These are phyloP conservation scores for Komagataella mondaviorum DNA, from an alignment of 805 yeast species.

Conservation along the genomic window DNA sequence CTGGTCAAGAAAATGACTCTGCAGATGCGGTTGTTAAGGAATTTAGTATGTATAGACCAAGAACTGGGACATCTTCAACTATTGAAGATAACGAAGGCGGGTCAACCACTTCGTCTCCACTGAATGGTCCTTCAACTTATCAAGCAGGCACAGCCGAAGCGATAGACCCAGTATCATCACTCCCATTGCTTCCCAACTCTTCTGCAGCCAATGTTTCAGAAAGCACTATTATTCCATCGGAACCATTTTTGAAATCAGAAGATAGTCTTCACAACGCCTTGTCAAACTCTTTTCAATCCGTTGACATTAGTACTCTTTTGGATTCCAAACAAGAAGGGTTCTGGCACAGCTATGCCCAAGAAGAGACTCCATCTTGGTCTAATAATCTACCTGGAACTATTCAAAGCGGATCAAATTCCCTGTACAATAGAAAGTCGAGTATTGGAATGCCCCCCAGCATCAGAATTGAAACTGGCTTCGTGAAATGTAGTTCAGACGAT, in stretches of 20 bases:
- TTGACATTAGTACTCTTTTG: neutral
- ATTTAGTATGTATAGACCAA: neutral
- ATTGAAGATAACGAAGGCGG: neutral
- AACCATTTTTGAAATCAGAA: neutral
- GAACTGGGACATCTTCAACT: neutral
- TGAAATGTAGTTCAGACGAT: neutral
- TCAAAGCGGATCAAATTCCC: conserved; percentile 3
- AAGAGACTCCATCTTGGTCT: neutral
- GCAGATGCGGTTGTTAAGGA: neutral
- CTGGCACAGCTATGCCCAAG: neutral
- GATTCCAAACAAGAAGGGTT: neutral
- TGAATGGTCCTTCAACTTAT: neutral
- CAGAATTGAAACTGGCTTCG: neutral
- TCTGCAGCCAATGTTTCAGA: neutral
- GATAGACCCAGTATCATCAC: neutral
- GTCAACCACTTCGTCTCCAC: neutral
- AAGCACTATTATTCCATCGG: neutral
- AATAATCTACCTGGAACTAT: neutral
- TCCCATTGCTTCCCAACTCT: neutral
- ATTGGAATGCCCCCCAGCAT: neutral
- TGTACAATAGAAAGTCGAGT: conserved; percentile 4
- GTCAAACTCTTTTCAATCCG: neutral
- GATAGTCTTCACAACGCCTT: neutral
- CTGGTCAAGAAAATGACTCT: neutral
- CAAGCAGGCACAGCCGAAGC: neutral